Evolutionary conservation across 23 red algal species (phyloP), one percentile per base, ranked within the genome.

Genomic region (Pyropia yezoensis): DNA sequence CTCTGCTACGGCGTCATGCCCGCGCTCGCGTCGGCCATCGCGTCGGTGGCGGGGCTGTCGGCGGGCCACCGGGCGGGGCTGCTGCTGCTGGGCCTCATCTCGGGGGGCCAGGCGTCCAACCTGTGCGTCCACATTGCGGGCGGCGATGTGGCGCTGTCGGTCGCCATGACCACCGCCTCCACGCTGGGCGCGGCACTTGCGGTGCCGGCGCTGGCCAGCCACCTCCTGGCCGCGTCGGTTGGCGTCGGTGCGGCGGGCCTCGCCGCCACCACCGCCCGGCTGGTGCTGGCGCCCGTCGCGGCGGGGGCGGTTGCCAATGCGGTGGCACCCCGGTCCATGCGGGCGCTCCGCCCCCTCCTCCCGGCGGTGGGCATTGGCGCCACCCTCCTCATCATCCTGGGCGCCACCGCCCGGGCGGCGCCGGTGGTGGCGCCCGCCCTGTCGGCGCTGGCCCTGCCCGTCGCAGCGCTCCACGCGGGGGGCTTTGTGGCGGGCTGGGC

Each of bases 1-100:
- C 63, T 66, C 59, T 91, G 88, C 57, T 91, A 91, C 74, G 66
- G 67, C 29, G n/a, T 89, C 18, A 91, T 91, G 88, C 79, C 79
- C 9, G 30, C 57, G 1, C 32, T 85, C 4, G 78, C 88, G 0
- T 16, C 77, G 25, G 64, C 71, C 13, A 67, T 91, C 15, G 50
- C 73, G 25, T 34, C 57, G n/a, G 16, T 74, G 24, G 69, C 52
- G 28, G 32, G 39, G 39, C 62, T 83, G 7, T 49, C 65, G 30
- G 32, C 75, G 8, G 13, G 50, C 33, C 26, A 77, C 53, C 50
- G 62, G 27, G 88, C 65, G 20, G 88, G 88, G 12, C 47, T 83
- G 52, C 61, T 91, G 47, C 70, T 91, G 18, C 66, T 91, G 15
- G 88, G 88, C 45, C 67, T 76, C 33, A 73, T 91, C 26, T 83